These are phyloP conservation scores for Cenococcum geophilum DNA, from an alignment of 495 filamentous ascomycete genomes.

Conservation along the genomic window DNA sequence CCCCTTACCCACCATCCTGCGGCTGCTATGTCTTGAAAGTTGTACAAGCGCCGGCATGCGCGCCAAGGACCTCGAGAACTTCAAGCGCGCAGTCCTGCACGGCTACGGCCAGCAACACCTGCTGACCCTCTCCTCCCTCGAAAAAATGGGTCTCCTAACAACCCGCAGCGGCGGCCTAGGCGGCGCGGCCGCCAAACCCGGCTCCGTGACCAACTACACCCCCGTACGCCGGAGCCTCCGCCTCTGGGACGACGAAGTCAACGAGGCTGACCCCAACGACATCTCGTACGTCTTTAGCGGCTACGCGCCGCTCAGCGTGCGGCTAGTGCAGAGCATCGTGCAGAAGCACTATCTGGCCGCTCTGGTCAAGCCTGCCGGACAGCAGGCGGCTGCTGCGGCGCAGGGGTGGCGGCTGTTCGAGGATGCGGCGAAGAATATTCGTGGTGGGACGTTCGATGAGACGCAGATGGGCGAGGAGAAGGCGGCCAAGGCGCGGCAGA, in stretches of 20 bases:
- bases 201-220: constrained; percentile 80
- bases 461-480: constrained; percentile 91
- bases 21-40: constrained; percentile 85
- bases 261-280: constrained; percentile 93
- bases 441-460: constrained; percentile 84
- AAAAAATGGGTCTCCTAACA: constrained; percentile 76
- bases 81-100: constrained; percentile 80
- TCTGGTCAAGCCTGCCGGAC: constrained; percentile 44
- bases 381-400: constrained; percentile 44
- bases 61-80: constrained; percentile 76
- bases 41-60: constrained; percentile 84
- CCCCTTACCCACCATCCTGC: constrained; percentile 69
- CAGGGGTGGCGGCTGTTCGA: constrained; percentile 90
- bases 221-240: constrained; percentile 77
- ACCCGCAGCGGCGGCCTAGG: constrained; percentile 52
- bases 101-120: constrained; percentile 94
- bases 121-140: constrained; percentile 79
- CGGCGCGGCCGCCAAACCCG: constrained; percentile 32
- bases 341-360: constrained; percentile 80
- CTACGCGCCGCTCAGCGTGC: constrained; percentile 87
- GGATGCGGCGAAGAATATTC: constrained; percentile 74
- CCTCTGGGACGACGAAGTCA: constrained; percentile 92
- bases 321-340: constrained; percentile 88
- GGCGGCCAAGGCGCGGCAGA: constrained; percentile 79
- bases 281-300: constrained; percentile 97